Evolutionary conservation across 768 basidiomycete genomes (phyloP).

Genomic region (Amylocystis lapponica): DNA sequence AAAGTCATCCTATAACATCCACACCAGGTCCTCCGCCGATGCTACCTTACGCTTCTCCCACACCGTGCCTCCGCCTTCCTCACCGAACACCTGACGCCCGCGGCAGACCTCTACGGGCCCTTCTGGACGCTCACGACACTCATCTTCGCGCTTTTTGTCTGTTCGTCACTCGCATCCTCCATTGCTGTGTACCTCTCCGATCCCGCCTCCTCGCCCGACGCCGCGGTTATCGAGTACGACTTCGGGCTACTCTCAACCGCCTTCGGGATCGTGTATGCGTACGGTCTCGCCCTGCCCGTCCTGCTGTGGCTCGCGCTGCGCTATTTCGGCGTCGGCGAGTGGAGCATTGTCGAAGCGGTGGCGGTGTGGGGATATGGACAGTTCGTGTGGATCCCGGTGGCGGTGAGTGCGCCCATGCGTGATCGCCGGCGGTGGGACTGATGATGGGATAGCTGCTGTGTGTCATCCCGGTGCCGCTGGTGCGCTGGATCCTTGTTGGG

Average conservation of each 20-base stretch:
- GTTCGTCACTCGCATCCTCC: conserved; percentile 86
- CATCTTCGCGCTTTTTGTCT: conserved; percentile 88
- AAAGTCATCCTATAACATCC: conserved; percentile 8
- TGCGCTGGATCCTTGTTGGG: conserved; percentile 78
- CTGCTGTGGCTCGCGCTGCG: conserved; percentile 79
- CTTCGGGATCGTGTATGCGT: conserved; percentile 79
- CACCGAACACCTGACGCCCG: conserved; percentile 56
- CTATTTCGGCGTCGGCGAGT: conserved; percentile 85
- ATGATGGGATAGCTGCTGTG: conserved; percentile 56
- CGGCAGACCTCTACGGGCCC: conserved; percentile 78
- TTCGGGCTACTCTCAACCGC: conserved; percentile 83
- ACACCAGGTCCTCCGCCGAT: conserved; percentile 63
- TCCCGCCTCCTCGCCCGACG: conserved; percentile 27
- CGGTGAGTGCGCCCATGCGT: conserved; percentile 40
- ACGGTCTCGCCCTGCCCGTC: conserved; percentile 78
- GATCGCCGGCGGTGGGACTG: neutral
- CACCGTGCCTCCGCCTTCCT: conserved; percentile 54
- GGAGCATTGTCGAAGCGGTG: conserved; percentile 81
- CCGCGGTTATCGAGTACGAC: conserved; percentile 64
- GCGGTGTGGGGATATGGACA: conserved; percentile 78
- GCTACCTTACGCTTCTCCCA: conserved; percentile 77
- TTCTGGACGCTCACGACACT: conserved; percentile 98
- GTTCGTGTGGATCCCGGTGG: conserved; percentile 86
- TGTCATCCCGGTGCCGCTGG: conserved; percentile 75
- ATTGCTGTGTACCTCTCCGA: conserved; percentile 81